Evolutionary conservation across 2,329 filamentous ascomycete species (phyloP).

Genomic region (Alternaria sp.): DNA sequence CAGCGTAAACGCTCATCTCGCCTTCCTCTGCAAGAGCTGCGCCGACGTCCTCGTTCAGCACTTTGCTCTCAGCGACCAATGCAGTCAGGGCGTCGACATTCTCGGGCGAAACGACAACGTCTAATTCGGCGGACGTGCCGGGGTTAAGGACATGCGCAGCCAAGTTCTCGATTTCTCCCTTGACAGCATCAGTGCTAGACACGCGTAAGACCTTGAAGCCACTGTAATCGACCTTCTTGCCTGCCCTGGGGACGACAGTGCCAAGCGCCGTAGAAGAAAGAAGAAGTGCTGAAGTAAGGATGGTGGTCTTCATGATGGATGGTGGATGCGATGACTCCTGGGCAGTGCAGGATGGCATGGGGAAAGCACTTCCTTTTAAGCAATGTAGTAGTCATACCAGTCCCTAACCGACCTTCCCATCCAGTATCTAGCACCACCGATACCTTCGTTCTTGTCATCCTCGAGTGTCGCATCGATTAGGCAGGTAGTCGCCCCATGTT

Average conservation of each 20-base stretch:
- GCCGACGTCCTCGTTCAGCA: slow-evolving; percentile 49
- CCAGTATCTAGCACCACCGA: slow-evolving; percentile 20
- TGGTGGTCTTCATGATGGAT: slow-evolving; percentile 40
- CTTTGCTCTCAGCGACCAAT: slow-evolving; percentile 36
- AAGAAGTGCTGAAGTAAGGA: slow-evolving; percentile 39
- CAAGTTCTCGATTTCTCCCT: slow-evolving; percentile 42
- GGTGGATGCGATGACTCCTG: slow-evolving; percentile 8
- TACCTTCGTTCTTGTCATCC: slow-evolving; percentile 11
- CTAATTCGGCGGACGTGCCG: slow-evolving; percentile 38
- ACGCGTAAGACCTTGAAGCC: slow-evolving; percentile 50
- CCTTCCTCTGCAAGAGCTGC: slow-evolving; percentile 44
- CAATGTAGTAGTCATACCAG: background rate
- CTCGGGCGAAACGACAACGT: slow-evolving; percentile 49
- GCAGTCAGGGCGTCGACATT: slow-evolving; percentile 43
- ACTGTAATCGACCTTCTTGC: slow-evolving; percentile 47
- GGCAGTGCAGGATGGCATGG: slow-evolving; percentile 7
- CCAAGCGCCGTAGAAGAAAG: slow-evolving; percentile 32
- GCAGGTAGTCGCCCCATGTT: slow-evolving; percentile 32
- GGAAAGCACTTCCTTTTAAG: slow-evolving; percentile 25
- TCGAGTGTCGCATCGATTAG: slow-evolving; percentile 25
- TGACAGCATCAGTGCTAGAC: slow-evolving; percentile 29
- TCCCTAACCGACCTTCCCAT: slow-evolving; percentile 32
- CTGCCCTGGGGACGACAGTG: slow-evolving; percentile 36
- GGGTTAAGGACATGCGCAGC: slow-evolving; percentile 47
- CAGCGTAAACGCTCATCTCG: slow-evolving; percentile 38